A percentile compares a stretch with the other conserved stretches of the same genome.
These are phyloP conservation scores for Parachlorella kessleri DNA, from an alignment of 139 green algal species.

Conservation along the genomic window DNA sequence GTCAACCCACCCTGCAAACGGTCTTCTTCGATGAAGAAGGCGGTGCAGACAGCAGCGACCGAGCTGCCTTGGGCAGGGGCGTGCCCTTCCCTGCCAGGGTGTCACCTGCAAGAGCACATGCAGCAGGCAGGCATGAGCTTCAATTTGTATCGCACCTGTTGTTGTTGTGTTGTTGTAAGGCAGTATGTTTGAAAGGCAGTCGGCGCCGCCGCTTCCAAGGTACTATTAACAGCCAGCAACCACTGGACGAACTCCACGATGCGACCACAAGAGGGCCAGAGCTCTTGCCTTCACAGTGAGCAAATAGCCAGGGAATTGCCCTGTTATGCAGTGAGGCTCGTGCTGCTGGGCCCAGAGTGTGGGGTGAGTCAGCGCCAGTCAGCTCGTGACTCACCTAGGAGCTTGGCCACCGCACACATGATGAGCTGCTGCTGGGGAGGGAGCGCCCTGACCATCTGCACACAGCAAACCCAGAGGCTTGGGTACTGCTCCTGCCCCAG, in stretches of 20 bases:
- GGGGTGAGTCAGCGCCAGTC: neutral
- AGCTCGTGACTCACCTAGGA: slow-evolving; percentile 31
- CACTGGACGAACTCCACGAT: no score
- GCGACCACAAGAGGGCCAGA: no score
- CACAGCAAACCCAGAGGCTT: no score
- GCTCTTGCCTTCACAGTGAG: no score
- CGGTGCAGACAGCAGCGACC: neutral
- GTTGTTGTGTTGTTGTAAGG: no score
- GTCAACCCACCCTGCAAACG: neutral
- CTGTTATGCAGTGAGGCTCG: neutral
- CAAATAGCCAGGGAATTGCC: no score
- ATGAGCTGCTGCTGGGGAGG: slow-evolving; percentile 60
- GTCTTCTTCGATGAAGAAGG: neutral
- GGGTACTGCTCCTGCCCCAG: no score
- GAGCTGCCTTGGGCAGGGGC: neutral
- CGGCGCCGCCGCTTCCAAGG: no score
- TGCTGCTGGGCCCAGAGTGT: no score
- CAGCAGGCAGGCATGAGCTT: neutral
- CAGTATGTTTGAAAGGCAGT: no score
- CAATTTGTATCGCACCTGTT: no score
- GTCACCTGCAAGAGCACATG: neutral
- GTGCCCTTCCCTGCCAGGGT: neutral
- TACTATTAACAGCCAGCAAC: no score
- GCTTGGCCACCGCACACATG: slow-evolving; percentile 33
- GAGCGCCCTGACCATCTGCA: slow-evolving; percentile 41